Evolutionary conservation across 768 basidiomycete genomes (phyloP), one percentile per base, ranked within the genome.

Genomic region (Boletellus ananiceps): DNA sequence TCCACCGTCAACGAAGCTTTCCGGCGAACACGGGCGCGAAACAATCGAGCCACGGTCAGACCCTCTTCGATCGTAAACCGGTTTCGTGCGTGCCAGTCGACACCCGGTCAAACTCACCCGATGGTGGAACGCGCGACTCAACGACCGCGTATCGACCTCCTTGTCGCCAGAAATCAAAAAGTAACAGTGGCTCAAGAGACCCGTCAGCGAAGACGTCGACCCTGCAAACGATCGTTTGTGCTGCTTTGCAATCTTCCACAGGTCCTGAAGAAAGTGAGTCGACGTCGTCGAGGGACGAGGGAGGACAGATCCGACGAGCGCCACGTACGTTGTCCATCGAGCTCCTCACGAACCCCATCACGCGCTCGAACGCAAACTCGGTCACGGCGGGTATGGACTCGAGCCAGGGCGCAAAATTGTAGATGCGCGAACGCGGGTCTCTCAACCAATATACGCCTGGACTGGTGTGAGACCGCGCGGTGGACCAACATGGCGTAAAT

Each of bases 391-490:
- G 91, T 40, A 99, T 79, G 2, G 68, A 65, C 66, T 89, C 80
- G 5, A 96, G 70, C 61, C 76, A 79, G 4, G 83, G 80, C 0
- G 82, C 67, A 62, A 92, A 97, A 61, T 94, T 94, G 69, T 88
- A 94, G 13, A 91, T 85, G 5, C 81, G 76, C 0, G 92, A 88
- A 15, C 88, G 76, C 0, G 91, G 88, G 61, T 98, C 93, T 58
- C 83, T 82, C 2, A 96, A 69, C 84, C 90, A 90, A 57, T 93
- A 89, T 0, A 94, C 85, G 9, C 90, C 89, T 5, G 88, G 89
- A 57, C 93, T 96, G 51, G 19, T 50, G 18, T 8, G 33, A 45
- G 41, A 35, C 5, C 14, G 3, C 23, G n/a, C n/a, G n/a, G n/a
- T n/a, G n/a, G 16, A n/a, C n/a, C n/a, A n/a, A n/a, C 21, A 8